Evolutionary conservation across 306 rosid species (phyloP), one percentile per base, ranked within the genome.

Genomic region (Ormosia emarginata): DNA sequence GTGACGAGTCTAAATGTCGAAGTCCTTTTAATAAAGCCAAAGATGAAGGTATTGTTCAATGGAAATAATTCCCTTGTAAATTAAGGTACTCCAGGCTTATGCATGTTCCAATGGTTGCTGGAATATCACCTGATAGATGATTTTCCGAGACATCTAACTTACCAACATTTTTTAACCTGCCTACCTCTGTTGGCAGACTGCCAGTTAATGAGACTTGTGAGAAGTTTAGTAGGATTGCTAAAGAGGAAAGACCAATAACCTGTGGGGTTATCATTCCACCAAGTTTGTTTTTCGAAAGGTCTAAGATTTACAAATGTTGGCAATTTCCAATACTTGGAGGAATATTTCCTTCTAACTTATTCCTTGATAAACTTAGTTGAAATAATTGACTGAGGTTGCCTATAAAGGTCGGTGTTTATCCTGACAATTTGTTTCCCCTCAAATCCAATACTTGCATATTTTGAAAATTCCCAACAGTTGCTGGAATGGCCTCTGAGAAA

Each of bases 181-280:
- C 69, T 1, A 83, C 78, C 66, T 77, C 87, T 0, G n/a, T 0
- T 0, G 90, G 84, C 10, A 89, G 56, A 17, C 4, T 64, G 0
- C 87, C 86, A 34, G n/a, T 83, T 3, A 88, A 46, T 1, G 79
- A 83, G 67, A 87, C 87, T 0, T 61, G 58, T 8, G 89, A 85
- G 24, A 86, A 83, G 71, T 78, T 1, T 8, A 90, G 18, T 2
- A 6, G 0, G 30, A 0, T 29, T 36, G 77, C 53, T 24, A 81
- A 78, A 4, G 79, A 72, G 0, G 80, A 1, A 44, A 81, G 49
- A 14, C n/a, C 52, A 0, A 83, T 56, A 41, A 85, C 5, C 58
- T 82, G 9, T 8, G 7, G 1, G 1, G 94, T 85, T 67, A 87
- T 83, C 13, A n/a, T 10, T 75, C 90, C 92, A 1, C 15, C 44